phyloP scores from a whole-genome alignment of 345 rosid genomes.

The Raphanus raphanistrum region DNA sequence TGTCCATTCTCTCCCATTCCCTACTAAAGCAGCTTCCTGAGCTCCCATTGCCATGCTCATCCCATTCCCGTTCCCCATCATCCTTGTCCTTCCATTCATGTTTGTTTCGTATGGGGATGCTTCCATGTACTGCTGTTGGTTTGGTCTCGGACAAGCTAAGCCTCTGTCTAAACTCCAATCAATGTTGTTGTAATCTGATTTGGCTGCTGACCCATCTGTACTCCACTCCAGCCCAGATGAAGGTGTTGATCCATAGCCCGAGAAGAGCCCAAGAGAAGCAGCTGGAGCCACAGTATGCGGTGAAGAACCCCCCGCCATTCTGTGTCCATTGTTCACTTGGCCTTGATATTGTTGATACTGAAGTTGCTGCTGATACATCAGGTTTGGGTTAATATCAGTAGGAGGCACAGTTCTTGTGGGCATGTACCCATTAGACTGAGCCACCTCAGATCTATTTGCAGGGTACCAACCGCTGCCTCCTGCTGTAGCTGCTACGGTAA shows the following conservation, averaged over 20 bases:
- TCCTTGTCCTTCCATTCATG: constrained; percentile 47
- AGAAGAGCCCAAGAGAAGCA: constrained; percentile 86
- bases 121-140: constrained; percentile 42
- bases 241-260: constrained; percentile 64
- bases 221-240: constrained; percentile 74
- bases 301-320: constrained; percentile 38
- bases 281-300: constrained; percentile 71
- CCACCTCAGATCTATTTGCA: constrained; percentile 28
- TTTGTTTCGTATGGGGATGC: constrained; percentile 49
- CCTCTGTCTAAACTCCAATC: constrained; percentile 88
- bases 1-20: constrained; percentile 73
- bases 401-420: constrained; percentile 47
- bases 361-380: constrained; percentile 53
- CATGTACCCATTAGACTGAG: constrained; percentile 54
- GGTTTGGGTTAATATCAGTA: constrained; percentile 46
- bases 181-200: constrained; percentile 64
- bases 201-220: constrained; percentile 54
- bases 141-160: constrained; percentile 45
- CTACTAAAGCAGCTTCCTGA: constrained; percentile 45
- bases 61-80: constrained; percentile 35
- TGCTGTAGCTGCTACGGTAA: constrained; percentile 53
- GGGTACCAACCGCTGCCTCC: constrained; percentile 53
- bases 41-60: constrained; percentile 42
- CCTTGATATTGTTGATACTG: constrained; percentile 67
- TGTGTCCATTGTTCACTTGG: constrained; percentile 43